Base-by-base conservation (phyloP, 352 stramenopile genomes). In the Phytophthora fragariae region DNA sequence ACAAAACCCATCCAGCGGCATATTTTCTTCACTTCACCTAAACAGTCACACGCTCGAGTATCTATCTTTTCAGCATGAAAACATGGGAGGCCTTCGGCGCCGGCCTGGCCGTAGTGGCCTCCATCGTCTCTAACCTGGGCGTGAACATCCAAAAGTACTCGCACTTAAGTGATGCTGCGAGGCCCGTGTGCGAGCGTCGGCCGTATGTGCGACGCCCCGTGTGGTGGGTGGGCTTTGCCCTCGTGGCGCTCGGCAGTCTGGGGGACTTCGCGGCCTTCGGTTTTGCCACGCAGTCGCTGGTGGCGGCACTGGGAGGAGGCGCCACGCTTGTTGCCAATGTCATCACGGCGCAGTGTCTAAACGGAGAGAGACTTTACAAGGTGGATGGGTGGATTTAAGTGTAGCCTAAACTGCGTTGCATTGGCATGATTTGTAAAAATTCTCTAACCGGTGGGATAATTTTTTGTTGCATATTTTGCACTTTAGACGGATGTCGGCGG, bases 71-170 rank as follows among this genome's bases (percentile, higher is more conserved):
- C 11, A 49, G 7, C 15, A 91, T 94, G 85, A 80, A 83, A 71
- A 77, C 89, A 49, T 90, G 80, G 76, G 89, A 96, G 78, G 82
- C 86, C n/a, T 91, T 97, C 47, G 92, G 92, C 59, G 92, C 90
- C 31, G 76, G 73, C 52, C 75, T 98, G 63, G 88, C 88, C 15
- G 88, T 97, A 21, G 81, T 87, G 37, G 86, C 88, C 12, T 97
- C 90, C 54, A 71, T 97, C 39, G 64, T 97, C 47, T 96, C 89
- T 33, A 98, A 98, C 60, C 70, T 98, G 29, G 92, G 92, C 64
- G 89, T 97, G 35, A 97, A 97, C 67, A 85, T 97, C 33, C 90
- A 97, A 68, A 97, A 97, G 77, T 95, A 91, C 70, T 96, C 88
- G 50, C 91, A 97, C 72, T 81, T 79, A 5, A 73, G 73, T 15